Percentiles rank a stretch among this genome's conserved stretches.
phyloP scores from a whole-genome alignment of 1,284 basidiomycete genomes.

The Boletellus deceptivus region DNA sequence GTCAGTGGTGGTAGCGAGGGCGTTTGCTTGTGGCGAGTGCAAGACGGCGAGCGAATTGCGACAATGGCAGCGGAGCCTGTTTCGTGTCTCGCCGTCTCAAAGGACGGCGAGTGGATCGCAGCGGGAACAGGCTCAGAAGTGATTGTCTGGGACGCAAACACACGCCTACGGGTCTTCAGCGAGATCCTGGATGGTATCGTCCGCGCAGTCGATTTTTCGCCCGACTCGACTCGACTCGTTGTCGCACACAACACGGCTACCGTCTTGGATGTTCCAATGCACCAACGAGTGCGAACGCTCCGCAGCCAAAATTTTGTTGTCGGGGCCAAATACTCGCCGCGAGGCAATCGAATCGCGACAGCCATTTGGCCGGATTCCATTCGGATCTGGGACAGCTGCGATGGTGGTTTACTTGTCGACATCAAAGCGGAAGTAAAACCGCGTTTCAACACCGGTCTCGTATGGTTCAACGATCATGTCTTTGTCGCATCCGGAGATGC shows the following conservation, averaged over 20 bases:
- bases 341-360: constrained; percentile 3
- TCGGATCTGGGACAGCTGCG: background rate
- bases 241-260: background rate
- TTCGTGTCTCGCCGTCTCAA: background rate
- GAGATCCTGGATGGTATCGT: too few species aligned
- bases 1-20: background rate
- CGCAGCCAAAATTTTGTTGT: background rate
- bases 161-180: too few species aligned
- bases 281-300: background rate
- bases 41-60: too few species aligned
- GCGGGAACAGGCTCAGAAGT: too few species aligned
- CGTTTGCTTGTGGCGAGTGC: too few species aligned
- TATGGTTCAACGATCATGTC: constrained; percentile 1
- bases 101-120: too few species aligned
- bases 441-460: background rate
- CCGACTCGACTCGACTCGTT: background rate
- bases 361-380: background rate
- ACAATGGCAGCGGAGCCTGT: too few species aligned
- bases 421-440: background rate
- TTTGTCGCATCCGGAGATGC: background rate
- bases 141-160: too few species aligned
- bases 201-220: constrained; percentile 13
- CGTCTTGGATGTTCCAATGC: background rate
- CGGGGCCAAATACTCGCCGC: background rate
- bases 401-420: background rate